phyloP scores from a whole-genome alignment of 805 yeast genomes.

The Saccharomycopsis sp. region DNA sequence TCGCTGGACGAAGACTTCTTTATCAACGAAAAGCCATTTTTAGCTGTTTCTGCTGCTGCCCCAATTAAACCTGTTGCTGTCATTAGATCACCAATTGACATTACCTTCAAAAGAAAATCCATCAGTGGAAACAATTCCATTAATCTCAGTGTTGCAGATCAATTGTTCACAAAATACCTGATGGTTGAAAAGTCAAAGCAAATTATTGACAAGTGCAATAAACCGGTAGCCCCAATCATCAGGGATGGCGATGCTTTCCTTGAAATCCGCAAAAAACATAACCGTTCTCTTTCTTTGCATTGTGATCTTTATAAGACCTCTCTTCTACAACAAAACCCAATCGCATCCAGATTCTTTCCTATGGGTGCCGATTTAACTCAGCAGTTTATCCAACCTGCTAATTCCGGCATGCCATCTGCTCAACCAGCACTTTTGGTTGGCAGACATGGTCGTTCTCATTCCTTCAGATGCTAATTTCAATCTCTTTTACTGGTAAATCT shows the following conservation, averaged over 20 bases:
- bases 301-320: slow-evolving; percentile 4
- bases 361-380: slow-evolving; percentile 5
- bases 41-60: background rate
- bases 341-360: slow-evolving; percentile 14
- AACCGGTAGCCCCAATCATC: slow-evolving; percentile 16
- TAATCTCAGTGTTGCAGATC: background rate
- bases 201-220: background rate
- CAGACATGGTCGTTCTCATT: background rate
- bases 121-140: background rate
- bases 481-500: background rate
- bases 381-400: background rate
- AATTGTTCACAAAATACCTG: background rate
- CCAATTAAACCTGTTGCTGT: background rate
- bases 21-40: background rate
- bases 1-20: background rate
- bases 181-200: slow-evolving; percentile 1
- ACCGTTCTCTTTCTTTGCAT: background rate
- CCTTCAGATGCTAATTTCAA: background rate
- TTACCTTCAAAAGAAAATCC: slow-evolving; percentile 5
- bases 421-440: background rate
- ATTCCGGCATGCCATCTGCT: background rate
- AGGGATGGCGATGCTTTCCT: slow-evolving; percentile 11
- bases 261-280: slow-evolving; percentile 13
- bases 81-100: slow-evolving; percentile 12
- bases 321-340: slow-evolving; percentile 11